Percentiles rank a stretch among this genome's conserved stretches.
These are phyloP conservation scores for Albizia julibrissin DNA, from an alignment of 306 rosid genomes.

Conservation along the genomic window DNA sequence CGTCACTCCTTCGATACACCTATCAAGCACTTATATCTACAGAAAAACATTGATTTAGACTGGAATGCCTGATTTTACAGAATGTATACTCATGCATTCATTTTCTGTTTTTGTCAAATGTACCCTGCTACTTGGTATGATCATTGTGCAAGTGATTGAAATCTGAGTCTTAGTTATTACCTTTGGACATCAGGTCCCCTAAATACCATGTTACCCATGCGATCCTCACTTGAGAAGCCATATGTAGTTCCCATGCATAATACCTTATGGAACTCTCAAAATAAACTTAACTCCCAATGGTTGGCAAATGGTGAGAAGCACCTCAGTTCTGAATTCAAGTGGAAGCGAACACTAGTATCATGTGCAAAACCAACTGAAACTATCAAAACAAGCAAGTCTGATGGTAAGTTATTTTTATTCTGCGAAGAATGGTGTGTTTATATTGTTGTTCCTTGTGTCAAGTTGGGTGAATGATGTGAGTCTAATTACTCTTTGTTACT, in stretches of 20 bases:
- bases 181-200: conserved; percentile 56
- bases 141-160: conserved; percentile 8
- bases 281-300: conserved; percentile 47
- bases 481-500: conserved; percentile 10
- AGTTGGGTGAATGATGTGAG: conserved; percentile 12
- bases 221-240: conserved; percentile 62
- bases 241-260: conserved; percentile 46
- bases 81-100: neutral
- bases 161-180: conserved; percentile 22
- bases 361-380: conserved; percentile 71
- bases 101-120: conserved; percentile 1
- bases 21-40: neutral
- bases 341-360: conserved; percentile 48
- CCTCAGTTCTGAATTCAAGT: conserved; percentile 41
- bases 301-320: conserved; percentile 50
- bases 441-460: conserved; percentile 11
- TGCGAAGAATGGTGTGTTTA: conserved; percentile 12
- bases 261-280: conserved; percentile 35
- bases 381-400: conserved; percentile 49
- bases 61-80: conserved; percentile 5
- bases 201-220: conserved; percentile 53
- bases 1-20: neutral
- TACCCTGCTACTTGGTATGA: neutral
- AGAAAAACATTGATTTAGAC: neutral
- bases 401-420: conserved; percentile 52